These are phyloP conservation scores for Trypanosoma platydactyli DNA, from an alignment of 208 protist species.

Conservation along the genomic window DNA sequence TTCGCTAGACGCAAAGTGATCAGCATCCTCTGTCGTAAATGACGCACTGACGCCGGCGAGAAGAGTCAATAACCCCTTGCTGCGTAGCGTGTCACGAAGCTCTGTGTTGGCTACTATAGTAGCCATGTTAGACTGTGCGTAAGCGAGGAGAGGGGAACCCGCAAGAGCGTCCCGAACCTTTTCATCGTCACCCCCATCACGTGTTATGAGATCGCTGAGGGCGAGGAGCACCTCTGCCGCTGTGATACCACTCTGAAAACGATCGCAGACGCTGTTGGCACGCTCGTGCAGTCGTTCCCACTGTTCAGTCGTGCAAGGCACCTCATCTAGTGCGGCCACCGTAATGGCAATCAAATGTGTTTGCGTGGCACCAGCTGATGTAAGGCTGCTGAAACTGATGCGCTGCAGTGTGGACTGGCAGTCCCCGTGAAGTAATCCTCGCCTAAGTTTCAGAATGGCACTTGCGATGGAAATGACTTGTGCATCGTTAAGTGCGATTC, in stretches of 20 bases:
- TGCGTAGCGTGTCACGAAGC: slow-evolving; percentile 21
- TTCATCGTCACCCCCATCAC: not conserved
- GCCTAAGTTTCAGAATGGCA: slow-evolving; percentile 25
- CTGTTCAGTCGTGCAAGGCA: slow-evolving; percentile 21
- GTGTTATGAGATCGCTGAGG: slow-evolving; percentile 30
- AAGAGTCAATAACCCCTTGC: slow-evolving; percentile 24
- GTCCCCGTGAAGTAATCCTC: slow-evolving; percentile 8
- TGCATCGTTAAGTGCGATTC: slow-evolving; percentile 16
- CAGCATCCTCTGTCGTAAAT: slow-evolving; percentile 5
- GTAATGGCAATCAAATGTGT: slow-evolving; percentile 26
- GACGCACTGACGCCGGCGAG: slow-evolving; percentile 16
- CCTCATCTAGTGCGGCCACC: slow-evolving; percentile 20
- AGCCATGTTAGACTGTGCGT: slow-evolving; percentile 12
- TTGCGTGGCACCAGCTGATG: slow-evolving; percentile 9
- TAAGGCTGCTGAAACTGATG: slow-evolving; percentile 15
- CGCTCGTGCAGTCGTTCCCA: slow-evolving; percentile 17
- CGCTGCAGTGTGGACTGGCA: slow-evolving; percentile 26
- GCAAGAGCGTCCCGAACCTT: slow-evolving; percentile 16
- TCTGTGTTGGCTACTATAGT: slow-evolving; percentile 27
- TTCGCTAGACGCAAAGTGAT: not conserved
- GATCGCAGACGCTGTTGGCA: slow-evolving; percentile 18
- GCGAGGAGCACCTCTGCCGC: slow-evolving; percentile 50
- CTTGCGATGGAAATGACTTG: slow-evolving; percentile 27
- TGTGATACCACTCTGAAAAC: slow-evolving; percentile 21
- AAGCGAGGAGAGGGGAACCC: slow-evolving; percentile 18